Percentiles rank a stretch among this genome's conserved stretches.
These are phyloP conservation scores for Fusarium sublunatum DNA, from an alignment of 2,329 filamentous ascomycete genomes.

Conservation along the genomic window DNA sequence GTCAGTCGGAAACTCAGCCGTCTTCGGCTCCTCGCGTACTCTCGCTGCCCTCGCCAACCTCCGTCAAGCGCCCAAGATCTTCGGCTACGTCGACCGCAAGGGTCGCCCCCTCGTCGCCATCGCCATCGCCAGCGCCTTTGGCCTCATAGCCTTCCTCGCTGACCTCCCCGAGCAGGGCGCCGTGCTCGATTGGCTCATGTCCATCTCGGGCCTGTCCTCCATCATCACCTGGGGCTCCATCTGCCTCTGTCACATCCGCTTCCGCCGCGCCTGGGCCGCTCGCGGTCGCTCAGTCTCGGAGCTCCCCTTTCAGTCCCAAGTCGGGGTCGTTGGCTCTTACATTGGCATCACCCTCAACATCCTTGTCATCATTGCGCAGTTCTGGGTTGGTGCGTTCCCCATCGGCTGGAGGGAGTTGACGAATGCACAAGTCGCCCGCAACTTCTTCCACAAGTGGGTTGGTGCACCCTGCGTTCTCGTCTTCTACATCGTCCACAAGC, in stretches of 20 bases:
- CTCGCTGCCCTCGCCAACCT: slow-evolving; percentile 91
- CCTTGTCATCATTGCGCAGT: slow-evolving; percentile 82
- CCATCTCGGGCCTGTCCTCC: slow-evolving; percentile 77
- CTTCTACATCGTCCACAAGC: slow-evolving; percentile 80
- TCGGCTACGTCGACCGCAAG: slow-evolving; percentile 84
- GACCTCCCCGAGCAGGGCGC: slow-evolving; percentile 68
- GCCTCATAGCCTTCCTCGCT: slow-evolving; percentile 82
- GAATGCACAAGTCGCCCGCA: slow-evolving; percentile 61
- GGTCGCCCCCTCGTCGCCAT: slow-evolving; percentile 85
- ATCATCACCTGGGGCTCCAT: slow-evolving; percentile 87
- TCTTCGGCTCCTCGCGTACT: slow-evolving; percentile 91
- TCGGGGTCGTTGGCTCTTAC: slow-evolving; percentile 83
- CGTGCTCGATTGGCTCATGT: slow-evolving; percentile 83
- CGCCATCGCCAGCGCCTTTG: slow-evolving; percentile 71
- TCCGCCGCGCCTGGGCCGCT: slow-evolving; percentile 80
- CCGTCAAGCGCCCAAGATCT: slow-evolving; percentile 79
- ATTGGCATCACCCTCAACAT: slow-evolving; percentile 80
- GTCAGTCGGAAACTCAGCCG: slow-evolving; percentile 90
- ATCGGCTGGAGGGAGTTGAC: slow-evolving; percentile 65
- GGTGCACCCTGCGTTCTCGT: slow-evolving; percentile 74
- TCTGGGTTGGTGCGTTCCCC: slow-evolving; percentile 87
- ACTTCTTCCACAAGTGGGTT: slow-evolving; percentile 80
- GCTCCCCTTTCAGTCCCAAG: slow-evolving; percentile 83
- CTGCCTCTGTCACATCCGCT: slow-evolving; percentile 91
- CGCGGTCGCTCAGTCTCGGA: slow-evolving; percentile 78